These are phyloP conservation scores for Dendrobium nobile DNA, from an alignment of 106 monocot species.

Conservation along the genomic window DNA sequence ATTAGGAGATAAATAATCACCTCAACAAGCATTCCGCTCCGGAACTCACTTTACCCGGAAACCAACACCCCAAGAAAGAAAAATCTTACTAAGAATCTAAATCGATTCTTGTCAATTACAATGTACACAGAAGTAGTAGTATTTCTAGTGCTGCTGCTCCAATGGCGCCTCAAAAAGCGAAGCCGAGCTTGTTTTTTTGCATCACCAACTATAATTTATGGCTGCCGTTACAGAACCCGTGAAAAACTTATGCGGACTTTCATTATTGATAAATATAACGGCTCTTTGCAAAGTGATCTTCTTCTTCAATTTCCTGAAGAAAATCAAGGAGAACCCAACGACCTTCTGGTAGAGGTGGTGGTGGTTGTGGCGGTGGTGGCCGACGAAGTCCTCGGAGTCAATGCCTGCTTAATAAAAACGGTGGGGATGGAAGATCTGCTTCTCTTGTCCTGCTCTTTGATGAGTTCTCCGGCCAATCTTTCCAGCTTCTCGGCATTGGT, in stretches of 20 bases:
- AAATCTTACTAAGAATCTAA: neutral
- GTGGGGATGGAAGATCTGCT: neutral
- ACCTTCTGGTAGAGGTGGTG: neutral
- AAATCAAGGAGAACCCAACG: constrained; percentile 1
- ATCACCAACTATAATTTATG: neutral
- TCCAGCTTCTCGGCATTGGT: constrained; percentile 20
- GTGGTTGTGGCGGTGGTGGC: constrained; percentile 3
- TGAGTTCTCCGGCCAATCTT: neutral
- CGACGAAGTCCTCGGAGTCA: constrained; percentile 13
- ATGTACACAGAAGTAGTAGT: neutral
- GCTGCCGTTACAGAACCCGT: neutral
- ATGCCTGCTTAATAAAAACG: constrained; percentile 13
- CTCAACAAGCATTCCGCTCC: too few relatives aligned
- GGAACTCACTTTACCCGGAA: too few relatives aligned
- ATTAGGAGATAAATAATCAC: too few relatives aligned
- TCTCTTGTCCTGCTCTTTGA: constrained; percentile 12
- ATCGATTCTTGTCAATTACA: neutral
- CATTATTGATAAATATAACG: neutral
- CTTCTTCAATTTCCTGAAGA: too few relatives aligned
- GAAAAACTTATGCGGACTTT: neutral
- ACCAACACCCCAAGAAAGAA: too few relatives aligned
- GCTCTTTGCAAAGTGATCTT: neutral
- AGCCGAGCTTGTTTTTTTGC: too few relatives aligned
- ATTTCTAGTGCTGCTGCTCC: neutral
- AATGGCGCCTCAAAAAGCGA: too few relatives aligned